Evolutionary conservation across 1,284 basidiomycete genomes (phyloP).

Genomic region (Trichosporon faecale): DNA sequence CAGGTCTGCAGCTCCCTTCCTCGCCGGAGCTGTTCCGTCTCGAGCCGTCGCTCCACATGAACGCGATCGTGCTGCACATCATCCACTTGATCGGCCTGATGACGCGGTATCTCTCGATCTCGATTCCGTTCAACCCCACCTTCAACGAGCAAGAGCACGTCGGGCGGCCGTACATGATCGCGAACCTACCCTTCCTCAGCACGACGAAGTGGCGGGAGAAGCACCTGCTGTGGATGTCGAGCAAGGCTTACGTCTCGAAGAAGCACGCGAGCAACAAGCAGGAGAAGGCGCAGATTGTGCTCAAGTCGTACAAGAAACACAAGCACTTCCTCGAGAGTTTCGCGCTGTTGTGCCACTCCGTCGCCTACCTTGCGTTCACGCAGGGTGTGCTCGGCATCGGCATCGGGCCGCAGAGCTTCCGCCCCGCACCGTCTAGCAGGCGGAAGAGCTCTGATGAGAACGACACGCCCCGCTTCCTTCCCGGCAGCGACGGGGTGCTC

Average conservation of each 20-base stretch:
- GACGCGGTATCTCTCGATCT: conserved; percentile 42
- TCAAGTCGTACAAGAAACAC: conserved; percentile 31
- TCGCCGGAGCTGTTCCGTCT: conserved; percentile 35
- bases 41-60: conserved; percentile 32
- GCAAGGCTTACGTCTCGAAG: conserved; percentile 13
- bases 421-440: neutral
- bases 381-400: conserved; percentile 45
- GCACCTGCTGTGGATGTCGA: conserved; percentile 44
- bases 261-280: neutral
- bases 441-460: conserved; percentile 19
- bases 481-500: conserved; percentile 17
- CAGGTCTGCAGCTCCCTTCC: conserved; percentile 33
- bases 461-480: conserved; percentile 20
- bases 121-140: conserved; percentile 36
- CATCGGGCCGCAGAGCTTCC: conserved; percentile 19
- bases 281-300: conserved; percentile 17
- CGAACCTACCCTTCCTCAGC: conserved; percentile 38
- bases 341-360: conserved; percentile 40
- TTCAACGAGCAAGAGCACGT: conserved; percentile 31
- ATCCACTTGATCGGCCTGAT: conserved; percentile 42
- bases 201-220: conserved; percentile 42
- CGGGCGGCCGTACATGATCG: conserved; percentile 35
- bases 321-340: conserved; percentile 39
- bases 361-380: conserved; percentile 46
- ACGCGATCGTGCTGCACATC: conserved; percentile 40